Evolutionary conservation across 768 basidiomycete genomes (phyloP).

Genomic region (Xerocomus spinulosus): DNA sequence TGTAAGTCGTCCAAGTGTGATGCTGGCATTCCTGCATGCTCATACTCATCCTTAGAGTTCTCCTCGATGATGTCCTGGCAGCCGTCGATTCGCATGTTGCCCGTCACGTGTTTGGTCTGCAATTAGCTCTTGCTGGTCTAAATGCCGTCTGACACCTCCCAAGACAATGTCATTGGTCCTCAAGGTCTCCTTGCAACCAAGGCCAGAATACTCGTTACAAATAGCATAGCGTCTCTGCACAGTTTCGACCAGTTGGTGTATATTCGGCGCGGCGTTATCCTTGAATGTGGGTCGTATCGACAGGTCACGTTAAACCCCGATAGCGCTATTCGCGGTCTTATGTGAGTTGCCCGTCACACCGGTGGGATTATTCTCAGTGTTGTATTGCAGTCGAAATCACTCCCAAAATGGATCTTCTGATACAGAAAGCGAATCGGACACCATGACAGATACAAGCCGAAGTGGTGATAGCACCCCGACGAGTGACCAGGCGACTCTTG

Average conservation of each 20-base stretch:
- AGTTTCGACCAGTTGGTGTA: slow-evolving; percentile 73
- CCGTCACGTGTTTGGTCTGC: slow-evolving; percentile 72
- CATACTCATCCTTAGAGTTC: slow-evolving; percentile 39
- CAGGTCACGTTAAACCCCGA: slow-evolving; percentile 55
- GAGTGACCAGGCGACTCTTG: slow-evolving; percentile 22
- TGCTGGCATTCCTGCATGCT: not conserved
- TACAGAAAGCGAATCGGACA: slow-evolving; percentile 39
- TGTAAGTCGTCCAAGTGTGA: slow-evolving; percentile 43
- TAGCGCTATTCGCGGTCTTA: slow-evolving; percentile 66
- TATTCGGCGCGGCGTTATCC: slow-evolving; percentile 76
- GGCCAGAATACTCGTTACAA: slow-evolving; percentile 80
- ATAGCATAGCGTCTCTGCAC: slow-evolving; percentile 75
- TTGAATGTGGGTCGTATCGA: slow-evolving; percentile 68
- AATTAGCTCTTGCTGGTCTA: too few relatives aligned
- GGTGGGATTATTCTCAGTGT: not conserved
- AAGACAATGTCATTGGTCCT: slow-evolving; percentile 87
- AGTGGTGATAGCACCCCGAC: slow-evolving; percentile 15
- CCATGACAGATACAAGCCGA: slow-evolving; percentile 41
- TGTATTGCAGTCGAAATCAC: slow-evolving; percentile 40
- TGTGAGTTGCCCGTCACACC: slow-evolving; percentile 46
- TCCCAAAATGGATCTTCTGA: slow-evolving; percentile 41
- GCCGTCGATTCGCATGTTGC: slow-evolving; percentile 87
- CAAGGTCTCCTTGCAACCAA: slow-evolving; percentile 77
- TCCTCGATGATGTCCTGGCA: slow-evolving; percentile 88
- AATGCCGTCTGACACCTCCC: not conserved